Conservation (phyloP, 225 moss, liverwort and hornwort genomes). For the Anthoceros angustus region DNA sequence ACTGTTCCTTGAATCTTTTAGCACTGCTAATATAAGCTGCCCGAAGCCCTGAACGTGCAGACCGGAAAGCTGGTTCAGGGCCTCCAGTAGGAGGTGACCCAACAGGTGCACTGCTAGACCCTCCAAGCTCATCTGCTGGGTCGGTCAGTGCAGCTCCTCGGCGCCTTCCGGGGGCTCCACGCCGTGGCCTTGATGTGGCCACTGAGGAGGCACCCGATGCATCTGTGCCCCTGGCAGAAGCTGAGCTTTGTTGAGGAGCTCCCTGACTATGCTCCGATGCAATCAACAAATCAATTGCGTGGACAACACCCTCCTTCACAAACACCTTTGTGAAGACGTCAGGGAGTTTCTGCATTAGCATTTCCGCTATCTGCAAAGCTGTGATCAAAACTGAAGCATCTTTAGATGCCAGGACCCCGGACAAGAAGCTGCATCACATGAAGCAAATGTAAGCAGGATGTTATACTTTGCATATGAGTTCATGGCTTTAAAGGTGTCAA, state of each 20-base stretch:
- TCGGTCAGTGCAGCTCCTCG: slow-evolving; percentile 52
- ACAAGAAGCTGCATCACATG: slow-evolving; percentile 68
- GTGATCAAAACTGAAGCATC: slow-evolving; percentile 70
- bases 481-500: neutral
- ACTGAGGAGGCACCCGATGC: slow-evolving; percentile 37
- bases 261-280: slow-evolving; percentile 47
- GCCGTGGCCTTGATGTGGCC: slow-evolving; percentile 58
- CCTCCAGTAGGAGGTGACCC: slow-evolving; percentile 36
- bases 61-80: slow-evolving; percentile 43
- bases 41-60: slow-evolving; percentile 55
- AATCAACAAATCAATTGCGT: slow-evolving; percentile 81
- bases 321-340: slow-evolving; percentile 79
- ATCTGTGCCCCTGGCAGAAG: slow-evolving; percentile 29
- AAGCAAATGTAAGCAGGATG: slow-evolving; percentile 7
- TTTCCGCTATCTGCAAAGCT: slow-evolving; percentile 93
- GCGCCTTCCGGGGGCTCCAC: slow-evolving; percentile 50
- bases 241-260: slow-evolving; percentile 24
- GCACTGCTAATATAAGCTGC: slow-evolving; percentile 51
- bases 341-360: slow-evolving; percentile 94
- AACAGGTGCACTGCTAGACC: slow-evolving; percentile 32
- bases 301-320: slow-evolving; percentile 98
- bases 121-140: slow-evolving; percentile 41
- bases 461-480: slow-evolving; percentile 8
- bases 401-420: slow-evolving; percentile 78
- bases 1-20: slow-evolving; percentile 54